Percentiles rank a stretch among this genome's conserved stretches.
These are phyloP conservation scores for Triadica sebifera DNA, from an alignment of 345 rosid species.

Conservation along the genomic window DNA sequence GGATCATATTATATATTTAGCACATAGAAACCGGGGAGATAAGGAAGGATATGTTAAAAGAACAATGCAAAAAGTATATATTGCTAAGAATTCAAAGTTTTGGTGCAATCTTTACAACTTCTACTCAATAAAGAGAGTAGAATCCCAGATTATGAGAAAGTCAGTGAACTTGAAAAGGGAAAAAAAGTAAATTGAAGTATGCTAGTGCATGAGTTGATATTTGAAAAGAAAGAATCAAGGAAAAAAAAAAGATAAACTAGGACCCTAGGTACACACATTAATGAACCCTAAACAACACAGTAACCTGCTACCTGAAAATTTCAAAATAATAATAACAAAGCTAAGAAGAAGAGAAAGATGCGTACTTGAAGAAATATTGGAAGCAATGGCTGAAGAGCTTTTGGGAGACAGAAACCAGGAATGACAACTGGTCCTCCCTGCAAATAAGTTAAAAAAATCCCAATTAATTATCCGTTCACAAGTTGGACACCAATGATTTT, in stretches of 20 bases:
- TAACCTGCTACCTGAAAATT: not conserved
- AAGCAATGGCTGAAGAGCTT: constrained; percentile 93
- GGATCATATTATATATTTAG: not conserved
- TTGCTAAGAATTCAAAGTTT: not conserved
- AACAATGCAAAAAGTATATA: not conserved
- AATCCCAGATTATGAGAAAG: not conserved
- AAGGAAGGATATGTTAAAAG: not conserved
- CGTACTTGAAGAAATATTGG: constrained; percentile 89
- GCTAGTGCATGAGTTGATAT: not conserved
- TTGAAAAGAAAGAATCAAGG: not conserved
- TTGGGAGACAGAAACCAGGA: constrained; percentile 89
- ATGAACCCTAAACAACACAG: not conserved
- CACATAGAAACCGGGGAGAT: not conserved
- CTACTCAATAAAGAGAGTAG: not conserved
- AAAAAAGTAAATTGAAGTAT: not conserved
- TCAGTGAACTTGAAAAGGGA: not conserved
- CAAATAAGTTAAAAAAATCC: constrained; percentile 20
- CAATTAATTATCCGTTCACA: constrained; percentile 11
- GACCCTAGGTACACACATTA: not conserved
- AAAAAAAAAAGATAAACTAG: not conserved
- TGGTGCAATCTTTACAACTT: not conserved
- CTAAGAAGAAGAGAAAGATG: constrained; percentile 12
- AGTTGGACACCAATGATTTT: not conserved
- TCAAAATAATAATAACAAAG: not conserved
- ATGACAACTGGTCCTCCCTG: constrained; percentile 92